These are phyloP conservation scores for Fragaria vesca DNA, from an alignment of 306 rosid species.

Conservation along the genomic window DNA sequence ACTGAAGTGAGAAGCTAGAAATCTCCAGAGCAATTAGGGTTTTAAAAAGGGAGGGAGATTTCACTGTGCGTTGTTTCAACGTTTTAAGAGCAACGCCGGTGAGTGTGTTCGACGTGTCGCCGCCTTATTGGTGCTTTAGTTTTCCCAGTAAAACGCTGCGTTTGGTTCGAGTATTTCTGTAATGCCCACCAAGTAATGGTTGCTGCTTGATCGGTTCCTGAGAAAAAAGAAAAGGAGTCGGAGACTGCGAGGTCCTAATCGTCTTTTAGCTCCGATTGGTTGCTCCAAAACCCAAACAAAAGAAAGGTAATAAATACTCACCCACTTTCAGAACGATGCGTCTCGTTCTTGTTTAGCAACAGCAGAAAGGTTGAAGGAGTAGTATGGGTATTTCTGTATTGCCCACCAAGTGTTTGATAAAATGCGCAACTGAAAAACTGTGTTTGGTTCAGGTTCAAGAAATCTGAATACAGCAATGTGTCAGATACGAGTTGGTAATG, in stretches of 20 bases:
- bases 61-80: background rate
- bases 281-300: background rate
- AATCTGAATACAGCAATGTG: slow-evolving; percentile 23
- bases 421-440: background rate
- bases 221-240: background rate
- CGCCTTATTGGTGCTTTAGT: background rate
- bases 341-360: background rate
- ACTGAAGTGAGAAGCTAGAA: background rate
- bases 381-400: background rate
- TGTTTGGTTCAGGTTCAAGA: slow-evolving; percentile 20
- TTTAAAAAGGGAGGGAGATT: slow-evolving; percentile 15
- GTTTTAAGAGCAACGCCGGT: background rate
- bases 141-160: background rate
- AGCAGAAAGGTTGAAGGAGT: too few relatives aligned
- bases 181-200: too few relatives aligned
- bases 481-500: slow-evolving; percentile 11
- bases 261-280: slow-evolving; percentile 1
- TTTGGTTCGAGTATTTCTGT: background rate
- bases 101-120: background rate
- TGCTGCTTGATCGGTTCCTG: too few relatives aligned
- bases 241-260: background rate
- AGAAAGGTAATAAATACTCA: slow-evolving; percentile 2
- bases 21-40: slow-evolving; percentile 12
- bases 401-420: slow-evolving; percentile 12
- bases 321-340: background rate